A percentile compares a stretch with the other conserved stretches of the same genome.
Evolutionary conservation across 805 yeast genomes (phyloP).

Genomic region (Candida dendrica): DNA sequence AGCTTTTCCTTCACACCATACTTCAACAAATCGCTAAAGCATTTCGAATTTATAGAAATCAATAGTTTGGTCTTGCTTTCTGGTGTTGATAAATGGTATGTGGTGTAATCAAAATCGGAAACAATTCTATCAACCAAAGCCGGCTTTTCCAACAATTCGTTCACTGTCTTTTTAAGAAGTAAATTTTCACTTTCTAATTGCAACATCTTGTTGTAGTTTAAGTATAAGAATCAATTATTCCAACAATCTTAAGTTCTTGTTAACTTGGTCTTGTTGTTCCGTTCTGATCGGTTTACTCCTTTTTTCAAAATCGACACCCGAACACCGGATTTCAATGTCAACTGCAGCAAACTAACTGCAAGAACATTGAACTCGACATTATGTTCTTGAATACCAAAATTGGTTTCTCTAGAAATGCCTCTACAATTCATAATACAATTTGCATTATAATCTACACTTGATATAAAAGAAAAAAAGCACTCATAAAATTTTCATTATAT

Average conservation of each 20-base stretch:
- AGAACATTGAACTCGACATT: no score
- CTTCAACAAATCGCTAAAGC: slow-evolving; percentile 64
- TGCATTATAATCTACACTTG: no score
- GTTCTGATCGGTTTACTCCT: not conserved
- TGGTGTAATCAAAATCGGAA: slow-evolving; percentile 93
- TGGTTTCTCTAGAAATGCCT: no score
- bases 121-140: slow-evolving; percentile 73
- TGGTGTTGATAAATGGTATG: slow-evolving; percentile 88
- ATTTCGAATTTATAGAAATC: slow-evolving; percentile 65
- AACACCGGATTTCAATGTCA: not conserved
- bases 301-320: not conserved
- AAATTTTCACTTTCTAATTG: slow-evolving; percentile 81
- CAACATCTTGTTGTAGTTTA: slow-evolving; percentile 43
- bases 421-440: no score
- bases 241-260: no score
- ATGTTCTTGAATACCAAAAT: no score
- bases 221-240: slow-evolving; percentile 3
- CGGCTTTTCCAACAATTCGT: slow-evolving; percentile 56
- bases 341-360: no score
- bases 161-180: slow-evolving; percentile 71
- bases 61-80: slow-evolving; percentile 59
- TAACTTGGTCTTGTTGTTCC: not conserved
- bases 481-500: no score
- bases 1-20: slow-evolving; percentile 59
- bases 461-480: no score